These are phyloP conservation scores for Fraxinus sp. DNA, from an alignment of 305 asterid species.

Conservation along the genomic window DNA sequence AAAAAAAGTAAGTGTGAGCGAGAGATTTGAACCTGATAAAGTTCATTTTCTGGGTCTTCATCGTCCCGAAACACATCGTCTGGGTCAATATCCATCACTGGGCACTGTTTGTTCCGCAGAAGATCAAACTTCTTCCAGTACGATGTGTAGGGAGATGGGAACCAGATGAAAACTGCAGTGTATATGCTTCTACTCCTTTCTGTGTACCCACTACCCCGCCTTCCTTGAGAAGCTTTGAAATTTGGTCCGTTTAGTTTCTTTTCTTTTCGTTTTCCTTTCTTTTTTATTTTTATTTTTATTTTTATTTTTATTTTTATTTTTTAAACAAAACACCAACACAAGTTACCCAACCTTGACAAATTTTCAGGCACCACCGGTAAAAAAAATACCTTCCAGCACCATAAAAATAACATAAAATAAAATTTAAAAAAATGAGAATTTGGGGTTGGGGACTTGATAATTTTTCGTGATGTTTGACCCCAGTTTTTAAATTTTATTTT, in stretches of 20 bases:
- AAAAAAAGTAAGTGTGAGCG: neutral
- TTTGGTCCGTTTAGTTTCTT: neutral
- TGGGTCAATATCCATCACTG: slow-evolving; percentile 74
- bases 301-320: too few species aligned
- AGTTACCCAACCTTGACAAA: too few species aligned
- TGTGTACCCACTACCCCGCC: neutral
- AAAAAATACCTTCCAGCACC: too few species aligned
- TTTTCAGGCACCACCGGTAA: too few species aligned
- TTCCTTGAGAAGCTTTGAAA: neutral
- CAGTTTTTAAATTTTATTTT: too few species aligned
- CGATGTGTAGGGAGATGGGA: neutral
- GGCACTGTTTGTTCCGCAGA: neutral
- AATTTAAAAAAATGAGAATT: too few species aligned
- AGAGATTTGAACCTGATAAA: slow-evolving; percentile 41
- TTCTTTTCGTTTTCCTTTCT: too few species aligned
- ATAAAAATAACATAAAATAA: too few species aligned
- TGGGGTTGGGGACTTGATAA: too few species aligned
- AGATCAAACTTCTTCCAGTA: neutral
- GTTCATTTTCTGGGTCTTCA: slow-evolving; percentile 62
- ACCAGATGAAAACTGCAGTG: neutral
- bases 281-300: too few species aligned
- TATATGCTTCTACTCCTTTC: neutral
- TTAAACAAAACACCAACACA: too few species aligned
- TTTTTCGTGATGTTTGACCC: too few species aligned
- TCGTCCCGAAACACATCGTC: slow-evolving; percentile 85